Percentiles rank a stretch among this genome's conserved stretches.
Evolutionary conservation across 2,329 filamentous ascomycete species (phyloP).

Genomic region (Allantophomopsis cytisporea): DNA sequence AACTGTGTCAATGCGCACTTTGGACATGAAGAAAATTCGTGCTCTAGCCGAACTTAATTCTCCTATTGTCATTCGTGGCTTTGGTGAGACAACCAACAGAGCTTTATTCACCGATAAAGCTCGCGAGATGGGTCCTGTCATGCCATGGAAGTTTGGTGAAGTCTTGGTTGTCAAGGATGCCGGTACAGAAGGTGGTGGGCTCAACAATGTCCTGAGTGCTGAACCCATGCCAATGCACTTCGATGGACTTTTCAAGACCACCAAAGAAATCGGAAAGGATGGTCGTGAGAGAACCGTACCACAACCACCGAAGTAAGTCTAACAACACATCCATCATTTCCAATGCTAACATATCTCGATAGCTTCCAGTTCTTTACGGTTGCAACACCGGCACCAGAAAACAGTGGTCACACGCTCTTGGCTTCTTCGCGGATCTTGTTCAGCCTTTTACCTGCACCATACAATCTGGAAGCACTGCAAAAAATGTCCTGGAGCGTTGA

Average conservation of each 20-base stretch:
- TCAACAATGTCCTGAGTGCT: conserved; percentile 37
- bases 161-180: conserved; percentile 36
- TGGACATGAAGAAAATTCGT: conserved; percentile 30
- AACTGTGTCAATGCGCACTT: conserved; percentile 22
- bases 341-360: conserved; percentile 1
- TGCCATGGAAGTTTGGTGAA: conserved; percentile 38
- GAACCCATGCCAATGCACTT: conserved; percentile 45
- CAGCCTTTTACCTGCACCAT: conserved; percentile 25
- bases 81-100: conserved; percentile 29
- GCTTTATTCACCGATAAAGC: conserved; percentile 31
- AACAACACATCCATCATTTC: no score
- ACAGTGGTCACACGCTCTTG: conserved; percentile 40
- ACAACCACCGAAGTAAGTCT: conserved; percentile 26
- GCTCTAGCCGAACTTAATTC: conserved; percentile 33
- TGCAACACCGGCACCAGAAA: conserved; percentile 28
- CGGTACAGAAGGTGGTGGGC: conserved; percentile 24
- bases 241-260: conserved; percentile 41
- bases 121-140: conserved; percentile 29
- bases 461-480: conserved; percentile 16
- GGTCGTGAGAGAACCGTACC: conserved; percentile 27
- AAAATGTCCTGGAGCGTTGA: conserved; percentile 29
- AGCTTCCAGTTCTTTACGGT: conserved; percentile 39
- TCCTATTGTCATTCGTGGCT: conserved; percentile 37
- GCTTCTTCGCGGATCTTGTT: conserved; percentile 35
- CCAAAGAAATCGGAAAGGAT: conserved; percentile 22